Conservation (phyloP, 78 protist genomes). For the Emiliania huxleyi region DNA sequence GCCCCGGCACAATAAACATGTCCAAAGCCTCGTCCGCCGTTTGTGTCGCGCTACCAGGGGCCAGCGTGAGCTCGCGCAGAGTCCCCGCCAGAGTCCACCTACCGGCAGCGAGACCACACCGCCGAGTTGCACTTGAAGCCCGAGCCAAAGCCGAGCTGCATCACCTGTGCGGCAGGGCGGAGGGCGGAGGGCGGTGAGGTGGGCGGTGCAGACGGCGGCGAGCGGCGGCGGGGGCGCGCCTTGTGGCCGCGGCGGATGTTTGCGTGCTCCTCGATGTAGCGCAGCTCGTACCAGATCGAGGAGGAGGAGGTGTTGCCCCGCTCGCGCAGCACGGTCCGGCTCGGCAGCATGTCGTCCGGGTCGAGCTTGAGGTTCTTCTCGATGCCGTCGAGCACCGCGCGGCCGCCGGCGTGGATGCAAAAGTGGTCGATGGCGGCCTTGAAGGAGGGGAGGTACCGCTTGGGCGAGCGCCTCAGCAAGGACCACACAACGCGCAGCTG, state of each 20-base stretch:
- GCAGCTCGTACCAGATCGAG: conserved; percentile 35
- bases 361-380: background rate
- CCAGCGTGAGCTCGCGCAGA: no score
- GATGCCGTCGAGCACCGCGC: conserved; percentile 31
- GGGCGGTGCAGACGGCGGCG: no score
- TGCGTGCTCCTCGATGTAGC: background rate
- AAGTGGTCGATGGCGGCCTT: background rate
- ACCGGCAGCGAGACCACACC: background rate
- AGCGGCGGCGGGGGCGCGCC: no score
- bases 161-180: background rate
- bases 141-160: conserved; percentile 22
- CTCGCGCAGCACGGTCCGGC: background rate
- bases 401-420: conserved; percentile 51
- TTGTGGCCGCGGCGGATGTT: background rate
- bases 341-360: background rate
- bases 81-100: no score
- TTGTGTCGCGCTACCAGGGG: no score
- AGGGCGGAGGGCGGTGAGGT: no score
- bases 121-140: conserved; percentile 48
- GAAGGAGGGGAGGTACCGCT: conserved; percentile 75
- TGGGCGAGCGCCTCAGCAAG: background rate
- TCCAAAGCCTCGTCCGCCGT: no score
- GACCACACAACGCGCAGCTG: conserved; percentile 38
- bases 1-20: no score
- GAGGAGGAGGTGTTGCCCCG: conserved; percentile 37